These are phyloP conservation scores for Fusarium nelsonii DNA, from an alignment of 2,329 filamentous ascomycete genomes.

Conservation along the genomic window DNA sequence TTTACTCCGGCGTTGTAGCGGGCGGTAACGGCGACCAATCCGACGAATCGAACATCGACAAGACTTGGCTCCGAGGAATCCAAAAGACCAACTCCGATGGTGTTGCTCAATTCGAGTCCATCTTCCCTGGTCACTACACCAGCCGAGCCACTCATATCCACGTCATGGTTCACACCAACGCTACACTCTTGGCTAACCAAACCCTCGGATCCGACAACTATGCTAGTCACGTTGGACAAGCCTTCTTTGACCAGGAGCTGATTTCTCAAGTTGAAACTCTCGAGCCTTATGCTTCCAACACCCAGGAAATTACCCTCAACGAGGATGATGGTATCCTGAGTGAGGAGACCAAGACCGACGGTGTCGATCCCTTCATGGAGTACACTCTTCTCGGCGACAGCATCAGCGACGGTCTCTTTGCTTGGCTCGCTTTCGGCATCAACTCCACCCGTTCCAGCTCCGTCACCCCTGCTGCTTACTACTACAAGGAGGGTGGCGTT, in stretches of 20 bases:
- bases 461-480: conserved; percentile 36
- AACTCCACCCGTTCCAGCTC: conserved; percentile 51
- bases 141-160: conserved; percentile 63
- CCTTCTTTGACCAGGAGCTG: conserved; percentile 63
- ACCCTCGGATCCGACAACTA: conserved; percentile 5
- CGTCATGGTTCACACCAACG: conserved; percentile 40
- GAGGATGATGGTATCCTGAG: conserved; percentile 63
- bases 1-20: conserved; percentile 59
- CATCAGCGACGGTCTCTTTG: conserved; percentile 64
- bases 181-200: not conserved
- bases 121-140: conserved; percentile 60
- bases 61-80: conserved; percentile 47
- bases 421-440: conserved; percentile 67
- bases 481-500: conserved; percentile 42
- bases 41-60: conserved; percentile 51
- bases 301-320: conserved; percentile 63
- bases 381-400: conserved; percentile 68
- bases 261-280: conserved; percentile 63
- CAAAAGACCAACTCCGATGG: conserved; percentile 55
- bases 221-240: conserved; percentile 5
- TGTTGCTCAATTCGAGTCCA: conserved; percentile 58
- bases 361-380: conserved; percentile 69
- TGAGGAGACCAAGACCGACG: conserved; percentile 59
- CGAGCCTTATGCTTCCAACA: conserved; percentile 62
- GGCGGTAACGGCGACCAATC: conserved; percentile 60